phyloP scores from a whole-genome alignment of 352 stramenopile genomes.

The Globisporangium nagaii region DNA sequence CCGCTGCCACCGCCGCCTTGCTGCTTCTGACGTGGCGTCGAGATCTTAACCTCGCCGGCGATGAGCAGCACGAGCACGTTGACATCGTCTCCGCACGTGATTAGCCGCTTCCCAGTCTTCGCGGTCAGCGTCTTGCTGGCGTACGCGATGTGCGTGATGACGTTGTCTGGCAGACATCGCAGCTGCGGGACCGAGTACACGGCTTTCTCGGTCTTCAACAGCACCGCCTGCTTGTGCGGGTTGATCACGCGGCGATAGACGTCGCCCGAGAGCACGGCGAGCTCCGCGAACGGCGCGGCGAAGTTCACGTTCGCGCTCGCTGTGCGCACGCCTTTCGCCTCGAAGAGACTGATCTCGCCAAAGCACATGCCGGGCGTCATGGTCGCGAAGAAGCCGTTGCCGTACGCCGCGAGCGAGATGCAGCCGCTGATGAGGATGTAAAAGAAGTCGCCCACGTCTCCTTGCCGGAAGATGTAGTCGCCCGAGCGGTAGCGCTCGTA shows the following conservation, averaged over 20 bases:
- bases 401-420: constrained; percentile 57
- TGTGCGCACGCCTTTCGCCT: constrained; percentile 39
- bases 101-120: constrained; percentile 33
- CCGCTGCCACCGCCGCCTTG: background rate
- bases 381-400: constrained; percentile 61
- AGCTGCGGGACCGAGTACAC: constrained; percentile 52
- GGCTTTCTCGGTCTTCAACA: constrained; percentile 44
- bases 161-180: constrained; percentile 30
- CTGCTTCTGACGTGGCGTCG: constrained; percentile 14
- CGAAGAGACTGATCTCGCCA: constrained; percentile 67
- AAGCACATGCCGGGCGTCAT: constrained; percentile 63
- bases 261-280: constrained; percentile 51
- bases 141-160: constrained; percentile 64
- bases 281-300: constrained; percentile 31
- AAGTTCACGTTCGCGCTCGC: constrained; percentile 68
- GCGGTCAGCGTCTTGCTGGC: constrained; percentile 40
- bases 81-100: constrained; percentile 48
- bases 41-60: constrained; percentile 63
- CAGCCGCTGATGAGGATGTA: constrained; percentile 69
- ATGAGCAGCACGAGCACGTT: constrained; percentile 59
- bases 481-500: constrained; percentile 38
- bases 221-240: constrained; percentile 63
- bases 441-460: constrained; percentile 59
- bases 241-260: constrained; percentile 67
- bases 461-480: constrained; percentile 69